Conservation (phyloP, 139 green algal genomes). For the Eudorina sp. region DNA sequence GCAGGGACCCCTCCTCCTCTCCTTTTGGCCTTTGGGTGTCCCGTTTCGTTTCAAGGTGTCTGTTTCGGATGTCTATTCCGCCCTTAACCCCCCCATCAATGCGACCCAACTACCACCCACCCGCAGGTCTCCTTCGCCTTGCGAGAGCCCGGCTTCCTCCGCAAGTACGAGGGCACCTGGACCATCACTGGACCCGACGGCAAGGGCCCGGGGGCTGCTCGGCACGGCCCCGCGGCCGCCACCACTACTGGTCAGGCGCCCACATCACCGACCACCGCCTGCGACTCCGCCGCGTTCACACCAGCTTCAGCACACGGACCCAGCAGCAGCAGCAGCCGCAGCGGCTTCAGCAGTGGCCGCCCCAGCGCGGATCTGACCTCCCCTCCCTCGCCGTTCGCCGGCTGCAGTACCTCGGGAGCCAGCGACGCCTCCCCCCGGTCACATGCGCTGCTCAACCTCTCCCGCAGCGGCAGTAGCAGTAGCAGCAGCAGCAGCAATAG, state of each 20-base stretch:
- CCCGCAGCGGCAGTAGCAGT: neutral
- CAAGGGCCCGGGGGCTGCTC: neutral
- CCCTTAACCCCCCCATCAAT: too few species aligned
- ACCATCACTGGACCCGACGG: slow-evolving; percentile 47
- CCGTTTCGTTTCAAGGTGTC: too few species aligned
- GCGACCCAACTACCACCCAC: too few species aligned
- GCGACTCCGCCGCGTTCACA: neutral
- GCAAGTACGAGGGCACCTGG: slow-evolving; percentile 58
- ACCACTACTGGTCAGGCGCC: neutral
- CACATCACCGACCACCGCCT: neutral
- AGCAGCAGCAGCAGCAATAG: neutral
- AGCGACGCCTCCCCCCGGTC: too few species aligned
- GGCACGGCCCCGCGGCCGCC: neutral
- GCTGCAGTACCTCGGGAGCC: too few species aligned
- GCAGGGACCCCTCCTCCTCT: too few species aligned
- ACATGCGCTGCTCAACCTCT: too few species aligned
- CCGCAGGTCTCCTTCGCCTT: slow-evolving; percentile 63
- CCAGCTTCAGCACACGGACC: neutral
- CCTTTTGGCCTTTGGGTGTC: too few species aligned
- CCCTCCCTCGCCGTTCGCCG: neutral
- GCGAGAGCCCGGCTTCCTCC: slow-evolving; percentile 68
- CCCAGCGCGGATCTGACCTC: too few species aligned
- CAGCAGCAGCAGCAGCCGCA: neutral
- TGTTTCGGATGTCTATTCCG: too few species aligned
- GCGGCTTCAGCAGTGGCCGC: neutral